Conservation (phyloP, 2,329 filamentous ascomycete species). For the Chaetomium strumarium region DNA sequence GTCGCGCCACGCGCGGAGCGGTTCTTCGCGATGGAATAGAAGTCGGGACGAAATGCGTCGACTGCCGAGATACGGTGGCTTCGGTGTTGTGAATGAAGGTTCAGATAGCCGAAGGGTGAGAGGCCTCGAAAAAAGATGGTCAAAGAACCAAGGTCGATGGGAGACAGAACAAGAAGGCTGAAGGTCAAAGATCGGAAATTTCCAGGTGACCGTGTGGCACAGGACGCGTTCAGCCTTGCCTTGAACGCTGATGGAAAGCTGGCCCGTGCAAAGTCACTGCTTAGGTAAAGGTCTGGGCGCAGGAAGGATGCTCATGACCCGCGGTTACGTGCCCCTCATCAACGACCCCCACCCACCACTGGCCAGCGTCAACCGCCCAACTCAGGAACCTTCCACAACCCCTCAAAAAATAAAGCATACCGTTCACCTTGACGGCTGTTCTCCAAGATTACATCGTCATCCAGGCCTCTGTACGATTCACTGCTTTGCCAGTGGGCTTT, state of each 20-base stretch:
- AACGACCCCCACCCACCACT: neutral
- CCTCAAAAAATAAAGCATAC: neutral
- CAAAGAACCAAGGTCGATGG: constrained; percentile 4
- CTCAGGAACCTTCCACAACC: neutral
- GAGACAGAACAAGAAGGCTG: neutral
- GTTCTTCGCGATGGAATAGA: neutral
- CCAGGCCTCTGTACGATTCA: too few relatives aligned
- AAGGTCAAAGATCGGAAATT: constrained; percentile 14
- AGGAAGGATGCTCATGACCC: too few relatives aligned
- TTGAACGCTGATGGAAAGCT: neutral
- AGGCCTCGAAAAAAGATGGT: constrained; percentile 3
- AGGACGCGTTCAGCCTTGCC: constrained; percentile 19
- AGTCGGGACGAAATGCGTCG: neutral
- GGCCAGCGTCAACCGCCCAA: neutral
- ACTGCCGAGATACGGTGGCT: neutral
- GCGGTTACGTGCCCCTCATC: neutral
- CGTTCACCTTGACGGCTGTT: neutral
- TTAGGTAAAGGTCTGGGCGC: too few relatives aligned
- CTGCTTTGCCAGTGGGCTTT: too few relatives aligned
- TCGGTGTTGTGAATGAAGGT: neutral
- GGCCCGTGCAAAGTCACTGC: too few relatives aligned
- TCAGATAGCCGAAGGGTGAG: neutral
- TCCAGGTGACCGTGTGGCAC: constrained; percentile 13
- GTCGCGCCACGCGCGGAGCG: neutral
- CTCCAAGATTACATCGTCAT: neutral